Base-by-base conservation (phyloP, 768 basidiomycete genomes). In the Leucosporidium yakuticum region DNA sequence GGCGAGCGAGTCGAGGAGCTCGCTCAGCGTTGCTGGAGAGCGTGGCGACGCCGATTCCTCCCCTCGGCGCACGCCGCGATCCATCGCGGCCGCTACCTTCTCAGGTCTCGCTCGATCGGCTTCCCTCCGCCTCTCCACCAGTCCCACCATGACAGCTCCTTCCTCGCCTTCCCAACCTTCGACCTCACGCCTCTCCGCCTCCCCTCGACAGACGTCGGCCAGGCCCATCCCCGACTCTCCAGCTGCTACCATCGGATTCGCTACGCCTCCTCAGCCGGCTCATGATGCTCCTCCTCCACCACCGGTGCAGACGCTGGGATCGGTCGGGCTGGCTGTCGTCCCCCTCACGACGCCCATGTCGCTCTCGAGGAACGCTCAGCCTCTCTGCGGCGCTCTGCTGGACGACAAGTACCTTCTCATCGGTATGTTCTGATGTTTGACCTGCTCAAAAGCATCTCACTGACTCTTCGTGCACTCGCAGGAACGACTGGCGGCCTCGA, bases 381-480 rank as follows among this genome's bases (percentile, higher is more conserved):
- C 75, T 11, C 67, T 76, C 12, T 76, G 75, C 57, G 74, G 75
- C 7, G 70, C 73, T 2, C n/a, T 76, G 2, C 66, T 76, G 27
- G 75, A 76, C 68, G 59, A 63, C 57, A 70, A 68, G 57, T 76
- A 73, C 36, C 56, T 76, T 4, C 71, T 76, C 39, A 75, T 76
- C 27, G 75, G 74, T 60, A 12, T 11, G 51, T 63, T 19, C 12
- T 39, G 4, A 21, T 12, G 14, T 32, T 34, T 32, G n/a, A n/a
- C 29, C 39, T 3, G 39, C 39, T 44, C 8, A 8, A 8, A 3
- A 15, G 39, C 6, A 44, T 15, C 14, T 8, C 36, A 23, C 57
- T 14, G 1, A 27, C 29, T 14, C 19, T 4, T 8, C 1, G n/a
- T 14, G 1, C 21, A 1, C 36, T 15, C 14, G 17, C 39, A 65